phyloP scores from a whole-genome alignment of 1,284 basidiomycete genomes.

The Tetrapyrgos nigripes region DNA sequence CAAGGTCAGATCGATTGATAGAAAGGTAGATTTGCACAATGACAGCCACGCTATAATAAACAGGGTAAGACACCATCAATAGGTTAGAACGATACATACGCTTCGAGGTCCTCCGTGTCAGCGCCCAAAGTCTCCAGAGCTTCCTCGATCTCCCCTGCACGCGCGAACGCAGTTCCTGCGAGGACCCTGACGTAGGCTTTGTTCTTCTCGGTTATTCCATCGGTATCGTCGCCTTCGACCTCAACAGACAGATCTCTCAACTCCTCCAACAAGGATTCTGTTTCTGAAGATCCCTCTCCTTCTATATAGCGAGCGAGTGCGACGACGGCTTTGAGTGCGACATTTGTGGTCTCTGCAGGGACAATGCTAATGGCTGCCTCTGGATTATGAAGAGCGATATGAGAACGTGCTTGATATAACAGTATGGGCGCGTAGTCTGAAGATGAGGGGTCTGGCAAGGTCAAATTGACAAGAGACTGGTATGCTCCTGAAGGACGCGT shows the following conservation, averaged over 20 bases:
- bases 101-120: conserved; percentile 82
- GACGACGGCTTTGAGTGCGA: conserved; percentile 73
- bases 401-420: conserved; percentile 85
- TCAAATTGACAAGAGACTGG: conserved; percentile 57
- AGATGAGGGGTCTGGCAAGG: conserved; percentile 66
- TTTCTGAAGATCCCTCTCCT: conserved; percentile 50
- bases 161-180: conserved; percentile 84
- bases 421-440: conserved; percentile 69
- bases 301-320: conserved; percentile 75
- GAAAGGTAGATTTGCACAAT: conserved; percentile 87
- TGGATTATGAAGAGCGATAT: conserved; percentile 78
- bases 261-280: conserved; percentile 76
- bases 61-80: conserved; percentile 15
- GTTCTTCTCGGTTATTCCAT: conserved; percentile 63
- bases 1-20: conserved; percentile 84
- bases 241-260: conserved; percentile 88
- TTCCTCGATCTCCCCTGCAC: conserved; percentile 88
- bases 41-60: conserved; percentile 68
- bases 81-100: conserved; percentile 58
- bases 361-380: conserved; percentile 59
- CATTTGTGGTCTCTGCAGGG: conserved; percentile 64
- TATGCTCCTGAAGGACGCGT: conserved; percentile 61
- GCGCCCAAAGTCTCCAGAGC: conserved; percentile 86
- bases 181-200: conserved; percentile 78
- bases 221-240: conserved; percentile 78